These are phyloP conservation scores for Mycena venus DNA, from an alignment of 768 basidiomycete species.

Conservation along the genomic window DNA sequence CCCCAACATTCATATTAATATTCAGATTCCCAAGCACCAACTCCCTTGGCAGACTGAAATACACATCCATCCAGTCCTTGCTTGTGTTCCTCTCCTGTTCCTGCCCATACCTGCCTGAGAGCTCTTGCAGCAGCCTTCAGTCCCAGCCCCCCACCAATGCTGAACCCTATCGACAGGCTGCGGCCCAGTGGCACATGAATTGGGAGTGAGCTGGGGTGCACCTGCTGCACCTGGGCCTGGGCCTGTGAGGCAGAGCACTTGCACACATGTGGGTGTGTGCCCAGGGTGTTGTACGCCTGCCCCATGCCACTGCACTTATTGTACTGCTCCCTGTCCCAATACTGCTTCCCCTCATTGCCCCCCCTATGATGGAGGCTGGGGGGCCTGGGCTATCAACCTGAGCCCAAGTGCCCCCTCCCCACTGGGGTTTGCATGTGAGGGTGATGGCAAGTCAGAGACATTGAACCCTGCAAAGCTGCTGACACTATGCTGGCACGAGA, in stretches of 20 bases:
- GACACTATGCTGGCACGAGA: slow-evolving; percentile 85
- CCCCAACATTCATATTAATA: slow-evolving; percentile 30
- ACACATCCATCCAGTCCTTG: slow-evolving; percentile 25
- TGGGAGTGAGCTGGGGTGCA: slow-evolving; percentile 71
- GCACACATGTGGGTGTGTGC: too few relatives aligned
- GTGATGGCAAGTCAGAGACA: neutral
- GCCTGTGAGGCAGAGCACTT: too few relatives aligned
- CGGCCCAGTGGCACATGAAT: slow-evolving; percentile 77
- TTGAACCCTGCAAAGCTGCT: slow-evolving; percentile 53
- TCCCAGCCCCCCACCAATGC: neutral
- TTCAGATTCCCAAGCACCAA: neutral
- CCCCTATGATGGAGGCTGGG: too few relatives aligned
- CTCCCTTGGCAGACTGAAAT: slow-evolving; percentile 23
- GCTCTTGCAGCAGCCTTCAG: neutral
- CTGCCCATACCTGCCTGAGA: too few relatives aligned
- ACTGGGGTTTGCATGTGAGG: too few relatives aligned
- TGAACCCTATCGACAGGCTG: slow-evolving; percentile 58
- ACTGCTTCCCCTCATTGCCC: too few relatives aligned
- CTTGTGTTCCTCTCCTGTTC: neutral
- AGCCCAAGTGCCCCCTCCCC: too few relatives aligned
- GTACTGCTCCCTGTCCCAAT: too few relatives aligned
- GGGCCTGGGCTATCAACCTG: too few relatives aligned
- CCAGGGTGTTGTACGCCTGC: neutral
- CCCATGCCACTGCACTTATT: neutral
- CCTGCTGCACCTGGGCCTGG: too few relatives aligned